Evolutionary conservation across 768 basidiomycete species (phyloP), one percentile per base, ranked within the genome.

Genomic region (Lactarius tabidus): DNA sequence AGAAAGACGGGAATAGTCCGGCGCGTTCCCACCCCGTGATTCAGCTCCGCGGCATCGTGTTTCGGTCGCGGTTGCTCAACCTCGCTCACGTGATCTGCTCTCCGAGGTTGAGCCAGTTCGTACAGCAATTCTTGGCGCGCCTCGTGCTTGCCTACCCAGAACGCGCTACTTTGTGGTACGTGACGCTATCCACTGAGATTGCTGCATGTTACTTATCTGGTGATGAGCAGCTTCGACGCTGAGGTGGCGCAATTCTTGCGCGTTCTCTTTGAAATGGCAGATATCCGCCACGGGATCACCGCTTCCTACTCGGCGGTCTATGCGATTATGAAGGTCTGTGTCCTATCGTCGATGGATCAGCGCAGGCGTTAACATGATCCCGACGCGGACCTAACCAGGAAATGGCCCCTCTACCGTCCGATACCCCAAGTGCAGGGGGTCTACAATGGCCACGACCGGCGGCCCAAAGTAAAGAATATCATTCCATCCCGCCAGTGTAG

Each of bases 321-420:
- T 55, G 48, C 23, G n/a, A 62, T 66, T 38, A 66, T 66, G 65
- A 66, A 66, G 39, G 60, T 61, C 9, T 4, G 65, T 65, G 28
- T 36, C 45, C 7, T 23, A 23, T 53, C 23, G 12, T 57, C 52
- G 23, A 28, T 10, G n/a, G 18, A 20, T 14, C 38, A n/a, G 18
- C n/a, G 45, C 45, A 35, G 2, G 8, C 20, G 15, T 41, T 65
- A 26, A 57, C 55, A 57, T 51, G 23, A 45, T 20, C 17, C 14
- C 52, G 17, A 38, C 23, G 43, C 38, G 15, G 10, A 31, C 52
- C 17, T 57, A 31, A 62, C 10, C 39, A 61, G 65, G 65, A 66
- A 52, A 57, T 66, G 60, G 38, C 15, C 29, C 48, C 59, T 45
- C 60, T 65, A 29, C 64, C 64, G 36, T 57, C 64, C 1, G 64